A percentile compares a stretch with the other conserved stretches of the same genome.
Evolutionary conservation across 2,329 filamentous ascomycete genomes (phyloP).

Genomic region (Aplosporella prunicola): DNA sequence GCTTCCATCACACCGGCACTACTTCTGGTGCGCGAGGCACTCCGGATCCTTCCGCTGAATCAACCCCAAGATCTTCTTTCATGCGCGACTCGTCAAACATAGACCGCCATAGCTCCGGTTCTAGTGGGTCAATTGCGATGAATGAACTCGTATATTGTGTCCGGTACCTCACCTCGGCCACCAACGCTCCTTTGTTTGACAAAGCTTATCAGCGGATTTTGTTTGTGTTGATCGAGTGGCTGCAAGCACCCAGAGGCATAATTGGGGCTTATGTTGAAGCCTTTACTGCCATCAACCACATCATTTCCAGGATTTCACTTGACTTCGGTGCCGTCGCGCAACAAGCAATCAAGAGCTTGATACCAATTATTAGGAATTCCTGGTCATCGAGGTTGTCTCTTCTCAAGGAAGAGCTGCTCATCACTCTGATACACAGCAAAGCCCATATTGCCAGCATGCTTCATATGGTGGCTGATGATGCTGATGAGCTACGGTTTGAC

Average conservation of each 20-base stretch:
- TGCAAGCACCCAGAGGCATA: constrained; percentile 51
- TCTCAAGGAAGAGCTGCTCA: constrained; percentile 66
- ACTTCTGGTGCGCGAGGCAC: no score
- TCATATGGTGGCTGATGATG: constrained; percentile 20
- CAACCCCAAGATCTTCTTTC: constrained; percentile 13
- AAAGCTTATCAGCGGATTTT: constrained; percentile 50
- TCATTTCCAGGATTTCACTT: constrained; percentile 56
- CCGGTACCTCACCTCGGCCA: constrained; percentile 51
- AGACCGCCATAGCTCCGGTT: constrained; percentile 11
- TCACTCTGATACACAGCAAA: constrained; percentile 55
- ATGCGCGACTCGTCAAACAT: neutral
- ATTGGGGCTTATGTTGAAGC: constrained; percentile 60
- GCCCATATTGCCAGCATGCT: constrained; percentile 30
- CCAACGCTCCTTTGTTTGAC: constrained; percentile 57
- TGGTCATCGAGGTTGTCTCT: constrained; percentile 65
- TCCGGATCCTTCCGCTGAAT: constrained; percentile 19
- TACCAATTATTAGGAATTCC: constrained; percentile 64
- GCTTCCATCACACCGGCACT: no score
- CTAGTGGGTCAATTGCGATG: constrained; percentile 15
- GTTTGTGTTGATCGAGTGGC: constrained; percentile 47
- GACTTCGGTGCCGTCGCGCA: constrained; percentile 59
- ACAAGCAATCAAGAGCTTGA: constrained; percentile 48
- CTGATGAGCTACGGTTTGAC: constrained; percentile 28
- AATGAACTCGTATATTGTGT: constrained; percentile 51
- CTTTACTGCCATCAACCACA: constrained; percentile 64